Conservation (phyloP, 2,329 filamentous ascomycete genomes). For the Ophiostoma triangulosporum region DNA sequence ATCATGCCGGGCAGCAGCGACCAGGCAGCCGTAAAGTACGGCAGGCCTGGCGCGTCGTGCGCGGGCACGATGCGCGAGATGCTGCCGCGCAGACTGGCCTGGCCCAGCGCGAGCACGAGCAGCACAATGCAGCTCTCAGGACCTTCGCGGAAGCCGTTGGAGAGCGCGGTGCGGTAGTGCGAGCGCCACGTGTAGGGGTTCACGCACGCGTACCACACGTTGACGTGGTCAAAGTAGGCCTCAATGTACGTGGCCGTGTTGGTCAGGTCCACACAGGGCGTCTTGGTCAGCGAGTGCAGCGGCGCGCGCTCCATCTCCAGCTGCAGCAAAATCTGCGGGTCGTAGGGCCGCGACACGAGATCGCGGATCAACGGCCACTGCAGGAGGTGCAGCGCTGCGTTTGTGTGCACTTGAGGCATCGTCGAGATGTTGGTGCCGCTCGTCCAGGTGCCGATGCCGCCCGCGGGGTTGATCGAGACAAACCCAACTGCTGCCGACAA, state of each 20-base stretch:
- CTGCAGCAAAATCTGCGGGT: conserved; percentile 69
- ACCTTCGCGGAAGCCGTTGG: conserved; percentile 63
- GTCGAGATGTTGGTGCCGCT: conserved; percentile 57
- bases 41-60: conserved; percentile 59
- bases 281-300: conserved; percentile 52
- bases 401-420: conserved; percentile 76
- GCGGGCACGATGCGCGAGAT: conserved; percentile 58
- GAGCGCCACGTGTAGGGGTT: conserved; percentile 69
- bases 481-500: conserved; percentile 29
- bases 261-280: conserved; percentile 54
- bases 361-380: conserved; percentile 73
- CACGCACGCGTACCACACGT: conserved; percentile 76
- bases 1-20: conserved; percentile 62
- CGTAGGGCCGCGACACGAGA: conserved; percentile 62
- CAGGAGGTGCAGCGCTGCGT: conserved; percentile 62
- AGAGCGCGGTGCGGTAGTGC: conserved; percentile 62
- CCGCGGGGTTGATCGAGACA: conserved; percentile 43
- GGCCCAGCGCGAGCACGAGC: conserved; percentile 62
- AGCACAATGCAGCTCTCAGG: conserved; percentile 73
- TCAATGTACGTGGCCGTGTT: conserved; percentile 64
- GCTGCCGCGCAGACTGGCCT: conserved; percentile 61
- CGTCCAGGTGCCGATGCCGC: conserved; percentile 61
- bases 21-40: conserved; percentile 75
- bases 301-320: conserved; percentile 69
- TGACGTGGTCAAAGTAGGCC: conserved; percentile 69